Conservation (phyloP, 495 filamentous ascomycete species). For the Massariosphaeria phaeospora region DNA sequence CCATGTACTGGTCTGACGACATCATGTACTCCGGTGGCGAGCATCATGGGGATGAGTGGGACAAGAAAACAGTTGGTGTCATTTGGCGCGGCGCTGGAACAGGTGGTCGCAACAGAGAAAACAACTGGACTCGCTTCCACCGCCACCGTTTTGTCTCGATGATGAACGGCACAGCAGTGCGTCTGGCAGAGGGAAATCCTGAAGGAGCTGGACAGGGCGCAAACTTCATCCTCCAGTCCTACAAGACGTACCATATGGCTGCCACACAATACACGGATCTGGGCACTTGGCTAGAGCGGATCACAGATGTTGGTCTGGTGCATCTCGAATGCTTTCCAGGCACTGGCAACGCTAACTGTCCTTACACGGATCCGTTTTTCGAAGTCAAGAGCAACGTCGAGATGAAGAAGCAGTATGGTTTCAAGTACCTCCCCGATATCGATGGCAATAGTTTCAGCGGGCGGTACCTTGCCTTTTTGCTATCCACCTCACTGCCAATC, state of each 20-base stretch:
- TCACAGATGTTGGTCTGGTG: slow-evolving; percentile 36
- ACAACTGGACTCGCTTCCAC: slow-evolving; percentile 68
- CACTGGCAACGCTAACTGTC: slow-evolving; percentile 2
- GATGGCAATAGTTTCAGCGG: slow-evolving; percentile 42
- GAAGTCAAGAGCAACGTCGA: slow-evolving; percentile 15
- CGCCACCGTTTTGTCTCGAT: slow-evolving; percentile 66
- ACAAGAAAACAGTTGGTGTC: slow-evolving; percentile 51
- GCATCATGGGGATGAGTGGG: slow-evolving; percentile 47
- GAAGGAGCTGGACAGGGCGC: slow-evolving; percentile 20
- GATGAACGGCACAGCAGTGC: slow-evolving; percentile 61
- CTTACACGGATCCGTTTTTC: slow-evolving; percentile 38
- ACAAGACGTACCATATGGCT: slow-evolving; percentile 34
- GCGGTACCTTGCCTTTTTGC: slow-evolving; percentile 39
- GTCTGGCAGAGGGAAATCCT: slow-evolving; percentile 35
- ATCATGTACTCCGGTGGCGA: slow-evolving; percentile 60
- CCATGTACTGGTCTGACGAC: slow-evolving; percentile 74
- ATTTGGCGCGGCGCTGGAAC: slow-evolving; percentile 69
- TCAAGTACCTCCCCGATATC: slow-evolving; percentile 42
- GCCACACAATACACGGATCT: slow-evolving; percentile 25
- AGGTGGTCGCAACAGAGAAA: slow-evolving; percentile 57
- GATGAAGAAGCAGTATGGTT: slow-evolving; percentile 38
- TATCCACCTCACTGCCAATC: slow-evolving; percentile 37
- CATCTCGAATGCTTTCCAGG: slow-evolving; percentile 39
- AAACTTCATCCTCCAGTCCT: slow-evolving; percentile 35
- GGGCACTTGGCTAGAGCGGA: slow-evolving; percentile 35